phyloP scores from a whole-genome alignment of 1,284 basidiomycete genomes.

The Singerocomus rubriflavus region DNA sequence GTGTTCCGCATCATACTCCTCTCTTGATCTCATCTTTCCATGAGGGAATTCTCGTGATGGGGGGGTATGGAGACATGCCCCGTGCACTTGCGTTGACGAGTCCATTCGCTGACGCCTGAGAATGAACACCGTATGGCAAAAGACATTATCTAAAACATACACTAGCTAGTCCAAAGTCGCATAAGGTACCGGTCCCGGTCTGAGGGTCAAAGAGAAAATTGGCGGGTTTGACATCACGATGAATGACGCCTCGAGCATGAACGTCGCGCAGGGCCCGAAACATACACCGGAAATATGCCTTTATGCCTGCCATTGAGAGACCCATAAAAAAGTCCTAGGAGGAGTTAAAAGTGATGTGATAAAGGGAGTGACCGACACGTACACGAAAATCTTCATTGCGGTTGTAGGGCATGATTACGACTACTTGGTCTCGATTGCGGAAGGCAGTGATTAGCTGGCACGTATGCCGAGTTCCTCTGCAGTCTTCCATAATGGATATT shows the following conservation, averaged over 20 bases:
- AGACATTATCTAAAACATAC: constrained; percentile 45
- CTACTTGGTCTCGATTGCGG: constrained; percentile 88
- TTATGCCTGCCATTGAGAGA: constrained; percentile 74
- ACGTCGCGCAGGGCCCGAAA: constrained; percentile 89
- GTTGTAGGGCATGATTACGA: constrained; percentile 94
- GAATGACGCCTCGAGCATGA: constrained; percentile 87
- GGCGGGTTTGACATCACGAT: constrained; percentile 98
- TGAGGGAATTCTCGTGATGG: constrained; percentile 63
- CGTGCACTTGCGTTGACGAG: constrained; percentile 41
- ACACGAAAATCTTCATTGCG: constrained; percentile 92
- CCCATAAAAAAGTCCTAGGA: constrained; percentile 70
- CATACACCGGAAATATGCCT: constrained; percentile 88
- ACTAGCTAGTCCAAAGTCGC: constrained; percentile 94
- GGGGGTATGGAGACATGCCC: constrained; percentile 71
- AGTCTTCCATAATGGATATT: constrained; percentile 87
- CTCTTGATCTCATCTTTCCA: constrained; percentile 47
- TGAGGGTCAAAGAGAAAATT: constrained; percentile 95
- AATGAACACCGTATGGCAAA: constrained; percentile 4
- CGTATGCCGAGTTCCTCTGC: constrained; percentile 78
- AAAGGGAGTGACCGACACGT: constrained; percentile 27
- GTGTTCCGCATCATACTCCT: constrained; percentile 42
- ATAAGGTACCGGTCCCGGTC: constrained; percentile 82
- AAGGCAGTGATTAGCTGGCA: constrained; percentile 96
- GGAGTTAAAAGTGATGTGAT: constrained; percentile 5
- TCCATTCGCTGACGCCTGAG: constrained; percentile 52